phyloP scores from a whole-genome alignment of 495 filamentous ascomycete genomes.

The Talaromyces ruber region DNA sequence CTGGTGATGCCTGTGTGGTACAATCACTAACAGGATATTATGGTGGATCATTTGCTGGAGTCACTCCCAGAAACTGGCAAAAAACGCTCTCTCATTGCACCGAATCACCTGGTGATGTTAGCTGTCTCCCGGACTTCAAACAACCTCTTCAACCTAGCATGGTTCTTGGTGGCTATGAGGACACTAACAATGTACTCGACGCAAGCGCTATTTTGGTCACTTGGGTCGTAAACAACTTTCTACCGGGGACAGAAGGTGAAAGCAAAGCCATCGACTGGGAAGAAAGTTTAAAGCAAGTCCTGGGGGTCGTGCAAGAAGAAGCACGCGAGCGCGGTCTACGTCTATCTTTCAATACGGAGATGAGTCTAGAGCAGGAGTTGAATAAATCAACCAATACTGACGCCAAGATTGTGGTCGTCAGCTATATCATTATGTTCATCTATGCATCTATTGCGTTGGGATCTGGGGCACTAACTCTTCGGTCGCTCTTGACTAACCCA shows the following conservation, averaged over 20 bases:
- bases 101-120: constrained; percentile 56
- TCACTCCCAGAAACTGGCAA: constrained; percentile 61
- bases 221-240: constrained; percentile 92
- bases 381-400: constrained; percentile 98
- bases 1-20: constrained; percentile 82
- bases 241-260: constrained; percentile 60
- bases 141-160: constrained; percentile 80
- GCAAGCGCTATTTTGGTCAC: constrained; percentile 76
- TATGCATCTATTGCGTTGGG: constrained; percentile 91
- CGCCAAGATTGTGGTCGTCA: constrained; percentile 92
- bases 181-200: constrained; percentile 52
- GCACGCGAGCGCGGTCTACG: constrained; percentile 69
- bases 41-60: constrained; percentile 50
- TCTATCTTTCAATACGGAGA: constrained; percentile 89
- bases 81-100: constrained; percentile 60
- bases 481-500: constrained; percentile 69
- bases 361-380: constrained; percentile 81
- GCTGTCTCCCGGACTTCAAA: constrained; percentile 76
- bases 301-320: constrained; percentile 69
- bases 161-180: constrained; percentile 73
- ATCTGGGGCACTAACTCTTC: constrained; percentile 69
- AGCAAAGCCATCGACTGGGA: constrained; percentile 84
- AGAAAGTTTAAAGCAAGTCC: constrained; percentile 56
- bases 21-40: constrained; percentile 88
- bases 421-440: constrained; percentile 97